Evolutionary conservation across 2,329 filamentous ascomycete genomes (phyloP).

Genomic region (Sclerotinia nivalis): DNA sequence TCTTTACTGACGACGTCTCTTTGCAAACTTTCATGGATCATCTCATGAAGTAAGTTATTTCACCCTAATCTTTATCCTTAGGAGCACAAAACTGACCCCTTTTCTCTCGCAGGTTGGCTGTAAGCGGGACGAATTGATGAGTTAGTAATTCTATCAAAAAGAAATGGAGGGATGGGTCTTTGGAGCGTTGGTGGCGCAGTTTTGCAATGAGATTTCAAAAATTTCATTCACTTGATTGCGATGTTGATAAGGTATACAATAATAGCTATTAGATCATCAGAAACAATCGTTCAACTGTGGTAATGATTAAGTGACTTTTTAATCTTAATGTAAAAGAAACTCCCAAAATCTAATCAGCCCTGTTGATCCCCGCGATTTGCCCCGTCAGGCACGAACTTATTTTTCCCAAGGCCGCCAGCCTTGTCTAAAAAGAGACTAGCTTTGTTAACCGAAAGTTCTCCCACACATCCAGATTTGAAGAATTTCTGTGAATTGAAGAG

Average conservation of each 20-base stretch:
- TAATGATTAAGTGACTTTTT: not conserved
- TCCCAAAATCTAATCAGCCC: not conserved
- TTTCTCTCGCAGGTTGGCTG: constrained; percentile 51
- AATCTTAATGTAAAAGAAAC: not conserved
- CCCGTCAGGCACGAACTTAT: not conserved
- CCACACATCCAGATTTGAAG: constrained; percentile 23
- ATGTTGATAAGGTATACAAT: constrained; percentile 24
- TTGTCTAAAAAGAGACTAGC: not conserved
- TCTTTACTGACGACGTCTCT: constrained; percentile 98
- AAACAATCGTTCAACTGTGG: not conserved
- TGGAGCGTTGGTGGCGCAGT: constrained; percentile 20
- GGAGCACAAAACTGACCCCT: constrained; percentile 26
- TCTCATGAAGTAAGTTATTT: constrained; percentile 83
- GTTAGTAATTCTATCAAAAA: constrained; percentile 21
- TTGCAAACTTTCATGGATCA: constrained; percentile 99
- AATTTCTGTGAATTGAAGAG: constrained; percentile 18
- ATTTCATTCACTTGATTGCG: constrained; percentile 21
- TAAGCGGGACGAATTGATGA: constrained; percentile 61
- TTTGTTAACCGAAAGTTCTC: constrained; percentile 25
- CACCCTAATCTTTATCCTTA: constrained; percentile 25
- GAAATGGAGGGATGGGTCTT: constrained; percentile 13
- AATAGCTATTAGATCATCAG: constrained; percentile 23
- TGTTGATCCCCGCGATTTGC: constrained; percentile 2
- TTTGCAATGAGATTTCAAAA: constrained; percentile 17
- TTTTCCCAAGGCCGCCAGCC: not conserved